A percentile compares a stretch with the other conserved stretches of the same genome.
Evolutionary conservation across 208 protist species (phyloP).

Genomic region (Crithidia brevicula): DNA sequence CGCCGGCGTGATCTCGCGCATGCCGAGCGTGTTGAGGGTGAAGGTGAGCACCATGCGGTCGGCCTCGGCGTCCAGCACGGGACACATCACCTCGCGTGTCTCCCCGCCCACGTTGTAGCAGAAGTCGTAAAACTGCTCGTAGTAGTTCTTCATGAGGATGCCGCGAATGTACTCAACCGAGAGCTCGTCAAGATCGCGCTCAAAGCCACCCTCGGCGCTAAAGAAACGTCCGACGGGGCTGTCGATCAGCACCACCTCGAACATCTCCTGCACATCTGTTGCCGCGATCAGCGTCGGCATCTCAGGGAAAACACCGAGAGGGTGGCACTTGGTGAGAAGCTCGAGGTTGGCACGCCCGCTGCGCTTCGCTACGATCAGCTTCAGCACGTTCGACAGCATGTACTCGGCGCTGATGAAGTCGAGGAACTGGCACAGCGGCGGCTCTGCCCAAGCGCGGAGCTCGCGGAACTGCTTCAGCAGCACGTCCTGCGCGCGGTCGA

Average conservation of each 20-base stretch:
- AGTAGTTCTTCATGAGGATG: conserved; percentile 98
- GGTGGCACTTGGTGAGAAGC: conserved; percentile 97
- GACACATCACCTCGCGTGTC: conserved; percentile 92
- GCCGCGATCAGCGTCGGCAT: conserved; percentile 94
- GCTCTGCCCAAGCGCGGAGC: conserved; percentile 93
- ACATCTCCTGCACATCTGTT: conserved; percentile 94
- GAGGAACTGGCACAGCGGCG: conserved; percentile 97
- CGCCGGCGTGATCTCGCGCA: conserved; percentile 80
- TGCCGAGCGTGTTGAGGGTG: conserved; percentile 97
- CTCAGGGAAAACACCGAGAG: conserved; percentile 96
- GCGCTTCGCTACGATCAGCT: conserved; percentile 90
- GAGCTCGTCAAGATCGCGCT: conserved; percentile 89
- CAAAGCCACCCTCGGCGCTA: conserved; percentile 74
- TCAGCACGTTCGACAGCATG: conserved; percentile 97
- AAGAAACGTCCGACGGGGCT: conserved; percentile 94
- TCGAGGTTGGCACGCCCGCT: conserved; percentile 84
- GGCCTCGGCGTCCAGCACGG: conserved; percentile 95
- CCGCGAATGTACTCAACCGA: conserved; percentile 99
- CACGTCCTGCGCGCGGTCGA: conserved; percentile 93
- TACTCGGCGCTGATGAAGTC: conserved; percentile 99
- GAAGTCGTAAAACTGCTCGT: conserved; percentile 98
- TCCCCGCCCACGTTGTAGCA: conserved; percentile 88
- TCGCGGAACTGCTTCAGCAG: conserved; percentile 97
- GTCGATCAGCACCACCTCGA: conserved; percentile 97
- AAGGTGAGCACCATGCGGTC: conserved; percentile 98